phyloP scores from a whole-genome alignment of 2,329 filamentous ascomycete genomes.

The Grosmannia huntii region DNA sequence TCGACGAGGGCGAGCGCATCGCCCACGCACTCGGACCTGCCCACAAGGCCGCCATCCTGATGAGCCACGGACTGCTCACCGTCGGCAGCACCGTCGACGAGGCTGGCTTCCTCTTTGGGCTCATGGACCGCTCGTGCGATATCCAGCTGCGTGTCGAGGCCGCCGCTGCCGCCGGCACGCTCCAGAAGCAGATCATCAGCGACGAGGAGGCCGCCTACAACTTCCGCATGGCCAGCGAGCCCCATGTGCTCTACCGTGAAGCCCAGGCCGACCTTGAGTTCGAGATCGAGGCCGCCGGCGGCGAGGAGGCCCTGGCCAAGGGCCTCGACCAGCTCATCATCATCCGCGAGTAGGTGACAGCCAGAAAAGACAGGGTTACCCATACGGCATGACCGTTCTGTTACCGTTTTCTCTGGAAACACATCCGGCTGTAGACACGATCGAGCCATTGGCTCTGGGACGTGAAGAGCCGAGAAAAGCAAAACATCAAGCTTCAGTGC shows the following conservation, averaged over 20 bases:
- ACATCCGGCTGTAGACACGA: not conserved
- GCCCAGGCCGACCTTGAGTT: constrained; percentile 33
- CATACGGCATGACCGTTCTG: not conserved
- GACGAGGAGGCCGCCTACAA: constrained; percentile 28
- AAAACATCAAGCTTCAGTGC: too few species aligned
- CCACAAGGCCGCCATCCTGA: constrained; percentile 49
- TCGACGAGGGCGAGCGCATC: constrained; percentile 52
- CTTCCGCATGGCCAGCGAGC: constrained; percentile 31
- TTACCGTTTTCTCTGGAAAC: not conserved
- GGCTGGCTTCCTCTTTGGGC: constrained; percentile 55
- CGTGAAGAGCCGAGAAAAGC: too few species aligned
- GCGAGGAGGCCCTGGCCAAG: constrained; percentile 15
- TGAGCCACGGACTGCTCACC: constrained; percentile 61
- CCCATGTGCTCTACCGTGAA: constrained; percentile 31
- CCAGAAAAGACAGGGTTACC: not conserved
- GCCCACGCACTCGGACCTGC: constrained; percentile 45
- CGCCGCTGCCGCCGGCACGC: constrained; percentile 31
- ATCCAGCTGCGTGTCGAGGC: constrained; percentile 58
- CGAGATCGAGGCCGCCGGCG: constrained; percentile 29
- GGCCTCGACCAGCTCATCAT: constrained; percentile 15
- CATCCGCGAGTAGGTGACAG: not conserved
- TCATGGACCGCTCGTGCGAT: constrained; percentile 56
- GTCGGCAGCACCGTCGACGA: constrained; percentile 63
- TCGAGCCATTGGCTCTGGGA: too few species aligned
- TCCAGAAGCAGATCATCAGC: constrained; percentile 27